Evolutionary conservation across 2,329 filamentous ascomycete genomes (phyloP), one percentile per base, ranked within the genome.

Genomic region (Beauveria asiatica): DNA sequence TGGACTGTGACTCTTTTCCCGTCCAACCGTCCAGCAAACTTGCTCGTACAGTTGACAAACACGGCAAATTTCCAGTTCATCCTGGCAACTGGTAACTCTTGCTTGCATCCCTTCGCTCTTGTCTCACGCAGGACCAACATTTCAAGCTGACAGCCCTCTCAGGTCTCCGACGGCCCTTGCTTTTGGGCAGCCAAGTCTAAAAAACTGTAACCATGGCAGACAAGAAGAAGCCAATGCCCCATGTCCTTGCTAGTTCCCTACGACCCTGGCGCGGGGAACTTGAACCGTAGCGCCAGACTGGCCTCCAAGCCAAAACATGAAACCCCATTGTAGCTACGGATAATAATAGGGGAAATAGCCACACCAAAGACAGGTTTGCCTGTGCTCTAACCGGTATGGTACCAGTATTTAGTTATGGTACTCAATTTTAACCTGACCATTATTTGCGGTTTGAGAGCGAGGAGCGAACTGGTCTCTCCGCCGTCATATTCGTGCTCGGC

Each of bases 231-330:
- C 48, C 39, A 52, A 59, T 57, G 17, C 55, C 23, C 19, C 45
- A 13, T 21, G 11, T 17, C 56, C 56, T 45, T 52, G 41, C 57
- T 58, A 50, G 56, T 8, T 13, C 39, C 17, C 23, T 21, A 44
- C 41, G 41, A 52, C 57, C 37, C 57, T 33, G 39, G 7, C 57
- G 57, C 57, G 57, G 57, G 57, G 57, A 59, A 53, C 39, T 37
- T 19, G n/a, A 59, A 50, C 57, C 57, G 57, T 46, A 50, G 48
- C 57, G 57, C 57, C 52, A 59, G 27, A 27, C 19, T 21, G 16
- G 57, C 48, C 41, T 59, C 19, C 54, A 25, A 45, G 46, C 45
- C 37, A 44, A 25, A 23, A 23, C 37, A 37, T 17, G 33, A 37
- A 37, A 37, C 33, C 5, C 33, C 11, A 37, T 37, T 33, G 30